Percentiles rank a stretch among this genome's conserved stretches.
Evolutionary conservation across 108 stramenopile genomes (phyloP).

Genomic region (Discostella stelligeroides): DNA sequence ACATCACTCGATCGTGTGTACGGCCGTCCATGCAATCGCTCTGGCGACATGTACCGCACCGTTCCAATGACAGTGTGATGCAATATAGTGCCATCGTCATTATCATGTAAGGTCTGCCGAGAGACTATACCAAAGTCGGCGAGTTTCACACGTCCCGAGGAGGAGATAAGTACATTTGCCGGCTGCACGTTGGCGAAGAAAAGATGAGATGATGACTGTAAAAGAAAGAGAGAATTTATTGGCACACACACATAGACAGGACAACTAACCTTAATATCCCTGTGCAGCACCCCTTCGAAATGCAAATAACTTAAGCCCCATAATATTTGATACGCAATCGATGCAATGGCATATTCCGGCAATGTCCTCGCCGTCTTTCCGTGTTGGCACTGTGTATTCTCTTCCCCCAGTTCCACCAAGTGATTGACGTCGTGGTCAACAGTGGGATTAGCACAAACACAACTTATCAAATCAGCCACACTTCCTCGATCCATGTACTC

Average conservation of each 20-base stretch:
- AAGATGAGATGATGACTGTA: neutral
- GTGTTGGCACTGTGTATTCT: constrained; percentile 2
- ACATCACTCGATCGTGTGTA: constrained; percentile 85
- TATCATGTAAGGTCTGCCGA: constrained; percentile 3
- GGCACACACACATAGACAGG: neutral
- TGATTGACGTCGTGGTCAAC: constrained; percentile 12
- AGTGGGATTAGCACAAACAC: constrained; percentile 18
- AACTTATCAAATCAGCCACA: constrained; percentile 39
- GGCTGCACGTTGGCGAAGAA: constrained; percentile 56
- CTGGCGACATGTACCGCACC: constrained; percentile 88
- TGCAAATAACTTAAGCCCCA: constrained; percentile 89
- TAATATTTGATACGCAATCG: constrained; percentile 78
- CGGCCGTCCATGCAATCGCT: constrained; percentile 72
- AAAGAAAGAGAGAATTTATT: neutral
- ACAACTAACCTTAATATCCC: constrained; percentile 78
- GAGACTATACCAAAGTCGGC: constrained; percentile 92
- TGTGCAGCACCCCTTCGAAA: constrained; percentile 75
- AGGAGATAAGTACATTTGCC: constrained; percentile 81
- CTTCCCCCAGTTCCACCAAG: no score
- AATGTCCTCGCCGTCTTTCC: constrained; percentile 1
- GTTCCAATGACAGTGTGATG: constrained; percentile 88
- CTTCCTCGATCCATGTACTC: constrained; percentile 87
- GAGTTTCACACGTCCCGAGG: constrained; percentile 81
- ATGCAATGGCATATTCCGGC: constrained; percentile 68
- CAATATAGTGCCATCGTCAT: constrained; percentile 46